These are phyloP conservation scores for Paraphoma chrysanthemicola DNA, from an alignment of 2,329 filamentous ascomycete genomes.

Conservation along the genomic window DNA sequence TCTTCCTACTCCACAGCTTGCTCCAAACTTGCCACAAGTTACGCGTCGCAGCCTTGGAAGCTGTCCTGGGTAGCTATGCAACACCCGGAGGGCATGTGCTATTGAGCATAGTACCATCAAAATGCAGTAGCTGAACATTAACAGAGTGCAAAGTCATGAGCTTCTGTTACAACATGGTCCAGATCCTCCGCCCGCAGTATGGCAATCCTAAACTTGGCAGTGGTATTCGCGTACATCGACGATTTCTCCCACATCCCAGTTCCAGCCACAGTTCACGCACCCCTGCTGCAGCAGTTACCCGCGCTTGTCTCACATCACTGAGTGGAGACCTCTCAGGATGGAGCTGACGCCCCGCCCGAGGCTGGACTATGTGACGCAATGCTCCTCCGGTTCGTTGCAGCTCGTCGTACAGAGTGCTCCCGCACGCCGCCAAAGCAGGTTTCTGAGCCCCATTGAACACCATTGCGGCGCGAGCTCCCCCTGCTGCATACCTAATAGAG, in stretches of 20 bases:
- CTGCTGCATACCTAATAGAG: conserved; percentile 28
- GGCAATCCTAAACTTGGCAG: conserved; percentile 28
- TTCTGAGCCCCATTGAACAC: conserved; percentile 31
- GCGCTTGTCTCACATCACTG: conserved; percentile 35
- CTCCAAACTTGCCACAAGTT: neutral
- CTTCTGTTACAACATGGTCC: conserved; percentile 5
- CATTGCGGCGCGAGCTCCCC: conserved; percentile 46
- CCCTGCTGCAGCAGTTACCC: conserved; percentile 29
- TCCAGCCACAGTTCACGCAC: conserved; percentile 37
- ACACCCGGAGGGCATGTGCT: neutral
- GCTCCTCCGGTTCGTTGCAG: conserved; percentile 28
- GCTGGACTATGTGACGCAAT: conserved; percentile 47
- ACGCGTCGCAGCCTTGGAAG: neutral
- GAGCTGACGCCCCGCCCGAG: conserved; percentile 43
- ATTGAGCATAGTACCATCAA: no score
- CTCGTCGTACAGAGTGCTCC: conserved; percentile 33
- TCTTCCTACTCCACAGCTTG: conserved; percentile 9
- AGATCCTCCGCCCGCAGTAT: conserved; percentile 22
- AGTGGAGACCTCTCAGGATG: conserved; percentile 30
- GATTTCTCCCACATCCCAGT: conserved; percentile 33
- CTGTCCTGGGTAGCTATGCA: neutral
- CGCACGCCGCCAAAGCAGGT: conserved; percentile 46
- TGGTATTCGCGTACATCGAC: conserved; percentile 36
- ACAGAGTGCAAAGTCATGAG: neutral
- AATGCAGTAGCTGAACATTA: neutral